Base-by-base conservation (phyloP, 148 eudicot genomes). In the Gaultheria prostrata region DNA sequence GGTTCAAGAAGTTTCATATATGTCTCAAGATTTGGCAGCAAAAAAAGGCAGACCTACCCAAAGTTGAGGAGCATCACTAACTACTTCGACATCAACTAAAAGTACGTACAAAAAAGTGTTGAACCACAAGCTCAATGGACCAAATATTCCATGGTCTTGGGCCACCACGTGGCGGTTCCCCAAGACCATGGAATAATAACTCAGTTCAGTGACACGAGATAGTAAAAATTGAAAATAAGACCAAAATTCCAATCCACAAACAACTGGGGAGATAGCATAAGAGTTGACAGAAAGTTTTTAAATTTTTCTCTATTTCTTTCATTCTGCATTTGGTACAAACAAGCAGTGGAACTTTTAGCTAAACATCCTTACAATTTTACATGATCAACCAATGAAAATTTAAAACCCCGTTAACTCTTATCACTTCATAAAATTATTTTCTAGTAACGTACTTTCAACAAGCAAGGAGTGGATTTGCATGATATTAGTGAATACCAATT, bases 1-100 rank as follows among this genome's bases (percentile, higher is more conserved):
- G 92, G 90, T 83, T 92, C 97, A 81, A 93, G 97, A 81, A 93
- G 92, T 61, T 85, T 85, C 85, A 93, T 80, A 57, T 92, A 93
- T 28, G 92, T 86, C 85, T 89, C 92, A 57, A 93, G 89, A 88
- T 93, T 93, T 84, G 97, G 97, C 82, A 93, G 82, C 82, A 92
- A 86, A 84, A 91, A 89, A 82, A 87, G 94, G 70, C 92, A 89
- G 63, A 92, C 97, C 97, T 92, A 82, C 51, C 51, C 77, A 84
- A 75, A 77, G 32, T 77, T 32, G 48, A 32, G 54, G 56, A 63
- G 49, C 67, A 78, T 46, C 70, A 81, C 24, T 39, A 49, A 48
- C 51, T 79, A 80, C 83, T 81, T n/a, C 1, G 4, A 84, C 7
- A 1, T 30, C 32, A 14, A 56, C 76, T 50, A 61, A 67, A 83